phyloP scores from a whole-genome alignment of 306 rosid species.

The Inga oerstediana region DNA sequence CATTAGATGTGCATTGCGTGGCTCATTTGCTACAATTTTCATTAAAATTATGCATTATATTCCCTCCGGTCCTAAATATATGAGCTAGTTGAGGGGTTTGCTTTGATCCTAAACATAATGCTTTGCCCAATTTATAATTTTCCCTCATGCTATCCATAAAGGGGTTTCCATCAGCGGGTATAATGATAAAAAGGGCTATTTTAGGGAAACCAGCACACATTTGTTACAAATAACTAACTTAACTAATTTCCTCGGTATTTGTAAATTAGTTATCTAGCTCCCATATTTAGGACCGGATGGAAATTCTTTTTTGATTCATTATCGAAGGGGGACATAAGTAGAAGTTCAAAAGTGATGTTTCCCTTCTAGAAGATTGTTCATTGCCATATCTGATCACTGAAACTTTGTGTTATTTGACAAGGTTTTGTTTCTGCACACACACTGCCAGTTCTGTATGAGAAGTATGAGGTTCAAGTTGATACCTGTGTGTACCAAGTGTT shows the following conservation, averaged over 20 bases:
- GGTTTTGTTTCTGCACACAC: constrained; percentile 90
- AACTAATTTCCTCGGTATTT: too few relatives aligned
- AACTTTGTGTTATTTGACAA: constrained; percentile 21
- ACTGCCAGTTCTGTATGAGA: constrained; percentile 83
- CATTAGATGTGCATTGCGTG: neutral
- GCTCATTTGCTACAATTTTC: neutral
- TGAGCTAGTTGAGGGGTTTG: too few relatives aligned
- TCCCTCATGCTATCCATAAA: too few relatives aligned
- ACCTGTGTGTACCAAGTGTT: constrained; percentile 50
- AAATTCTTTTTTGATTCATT: neutral
- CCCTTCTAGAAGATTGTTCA: constrained; percentile 18
- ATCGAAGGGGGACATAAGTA: neutral
- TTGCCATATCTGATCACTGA: constrained; percentile 18
- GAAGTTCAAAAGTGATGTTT: neutral
- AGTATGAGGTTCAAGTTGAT: constrained; percentile 75
- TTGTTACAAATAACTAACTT: too few relatives aligned
- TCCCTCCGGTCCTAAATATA: too few relatives aligned
- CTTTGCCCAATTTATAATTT: too few relatives aligned
- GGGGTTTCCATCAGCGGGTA: too few relatives aligned
- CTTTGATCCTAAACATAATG: too few relatives aligned
- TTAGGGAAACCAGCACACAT: too few relatives aligned
- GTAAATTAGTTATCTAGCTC: too few relatives aligned
- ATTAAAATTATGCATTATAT: neutral
- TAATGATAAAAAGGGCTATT: too few relatives aligned
- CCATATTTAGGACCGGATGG: too few relatives aligned